A percentile compares a stretch with the other conserved stretches of the same genome.
phyloP scores from a whole-genome alignment of 768 basidiomycete species.

The Calocybe indica region DNA sequence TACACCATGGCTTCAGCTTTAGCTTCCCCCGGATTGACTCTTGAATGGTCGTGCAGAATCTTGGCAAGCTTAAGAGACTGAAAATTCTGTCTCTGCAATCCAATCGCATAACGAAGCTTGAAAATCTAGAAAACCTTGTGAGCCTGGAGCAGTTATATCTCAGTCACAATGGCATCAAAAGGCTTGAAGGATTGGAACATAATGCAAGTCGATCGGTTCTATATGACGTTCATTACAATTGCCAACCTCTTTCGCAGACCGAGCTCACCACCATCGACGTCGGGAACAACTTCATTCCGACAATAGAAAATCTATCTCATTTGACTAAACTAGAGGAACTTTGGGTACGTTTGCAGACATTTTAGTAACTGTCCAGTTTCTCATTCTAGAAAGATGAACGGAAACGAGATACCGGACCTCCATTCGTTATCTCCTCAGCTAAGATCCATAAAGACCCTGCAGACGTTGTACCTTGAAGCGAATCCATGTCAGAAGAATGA shows the following conservation, averaged over 20 bases:
- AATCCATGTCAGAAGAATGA: conserved; percentile 88
- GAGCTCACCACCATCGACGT: conserved; percentile 85
- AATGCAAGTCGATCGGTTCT: conserved; percentile 49
- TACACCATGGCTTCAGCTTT: background rate
- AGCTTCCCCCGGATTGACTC: background rate
- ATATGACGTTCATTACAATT: background rate
- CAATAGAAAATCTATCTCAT: conserved; percentile 80
- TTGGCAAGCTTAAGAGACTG: conserved; percentile 64
- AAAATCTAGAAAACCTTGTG: conserved; percentile 67
- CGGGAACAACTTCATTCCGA: conserved; percentile 76
- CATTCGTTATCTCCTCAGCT: conserved; percentile 64
- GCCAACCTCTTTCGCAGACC: conserved; percentile 20
- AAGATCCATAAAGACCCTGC: conserved; percentile 49
- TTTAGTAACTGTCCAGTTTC: background rate
- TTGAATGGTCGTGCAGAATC: conserved; percentile 44
- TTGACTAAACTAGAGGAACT: conserved; percentile 79
- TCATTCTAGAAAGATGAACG: conserved; percentile 56
- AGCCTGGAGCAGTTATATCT: conserved; percentile 87
- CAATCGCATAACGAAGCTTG: conserved; percentile 86
- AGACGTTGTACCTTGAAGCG: conserved; percentile 91
- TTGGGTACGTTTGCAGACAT: conserved; percentile 62
- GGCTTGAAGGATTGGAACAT: conserved; percentile 77
- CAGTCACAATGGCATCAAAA: conserved; percentile 86
- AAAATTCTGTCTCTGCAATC: conserved; percentile 89
- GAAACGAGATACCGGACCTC: conserved; percentile 78